Base-by-base conservation (phyloP, 1,284 basidiomycete species). In the Porogramme epimiltina region DNA sequence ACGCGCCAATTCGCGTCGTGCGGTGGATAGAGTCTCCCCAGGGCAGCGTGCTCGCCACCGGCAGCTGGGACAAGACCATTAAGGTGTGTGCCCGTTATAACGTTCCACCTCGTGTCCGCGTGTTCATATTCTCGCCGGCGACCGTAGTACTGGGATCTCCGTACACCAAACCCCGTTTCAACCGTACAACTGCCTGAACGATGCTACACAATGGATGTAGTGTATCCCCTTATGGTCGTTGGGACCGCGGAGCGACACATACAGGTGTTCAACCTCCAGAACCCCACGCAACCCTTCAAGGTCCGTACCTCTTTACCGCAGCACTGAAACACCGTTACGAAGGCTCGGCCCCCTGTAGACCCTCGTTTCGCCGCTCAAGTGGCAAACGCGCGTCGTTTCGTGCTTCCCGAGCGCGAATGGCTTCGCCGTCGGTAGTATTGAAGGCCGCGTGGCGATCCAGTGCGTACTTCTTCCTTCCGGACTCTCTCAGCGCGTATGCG, bases 401-500 rank as follows among this genome's bases (percentile, higher is more conserved):
- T 96, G 93, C 69, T 95, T 97, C 72, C 89, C 91, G 11, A 79
- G 80, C 1, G 85, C 75, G 20, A 86, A 85, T 55, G 93, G 93
- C 0, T 98, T 93, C 63, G 94, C 95, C 0, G 81, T 98, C 0
- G 96, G 96, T 16, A 95, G 93, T 66, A 87, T 98, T 11, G 96
- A 99, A 72, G 96, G 96, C 9, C 81, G 96, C 45, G 94, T 98
- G 0, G 95, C 93, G 1, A 95, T 99, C 55, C 96, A 98, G 90
- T 97, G 70, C 68, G 91, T 52, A 28, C 13, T 13, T 18, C 10
- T 19, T 3, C 24, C 6, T 23, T 25, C 73, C 39, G 36, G 39
- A 10, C 26, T 31, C 33, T 24, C 8, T 20, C 15, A 43, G 11
- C 23, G 10, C 8, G 24, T 11, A 8, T 16, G 13, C 38, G 25